Conservation (phyloP, 2,329 filamentous ascomycete genomes). For the Fusarium citri region DNA sequence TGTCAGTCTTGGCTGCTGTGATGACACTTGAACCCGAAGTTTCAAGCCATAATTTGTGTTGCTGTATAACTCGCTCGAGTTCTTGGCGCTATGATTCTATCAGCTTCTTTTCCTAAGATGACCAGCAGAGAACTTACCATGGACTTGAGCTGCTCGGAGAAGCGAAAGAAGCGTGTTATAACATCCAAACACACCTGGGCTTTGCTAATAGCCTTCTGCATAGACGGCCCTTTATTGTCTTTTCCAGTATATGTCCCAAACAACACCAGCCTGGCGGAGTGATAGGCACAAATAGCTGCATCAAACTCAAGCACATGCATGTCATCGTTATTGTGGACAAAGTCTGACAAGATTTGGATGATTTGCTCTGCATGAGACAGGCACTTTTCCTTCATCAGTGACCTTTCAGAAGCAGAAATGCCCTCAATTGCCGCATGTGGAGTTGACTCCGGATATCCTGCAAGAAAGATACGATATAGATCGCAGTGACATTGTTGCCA, state of each 20-base stretch:
- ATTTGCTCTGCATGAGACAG: constrained; percentile 55
- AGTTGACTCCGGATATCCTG: constrained; percentile 55
- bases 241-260: constrained; percentile 47
- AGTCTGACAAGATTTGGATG: constrained; percentile 50
- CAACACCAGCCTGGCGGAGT: constrained; percentile 54
- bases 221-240: constrained; percentile 42
- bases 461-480: constrained; percentile 57
- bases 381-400: constrained; percentile 48
- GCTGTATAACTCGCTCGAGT: constrained; percentile 44
- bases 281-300: constrained; percentile 57
- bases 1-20: constrained; percentile 20
- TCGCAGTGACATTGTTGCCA: constrained; percentile 59
- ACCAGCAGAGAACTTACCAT: constrained; percentile 26
- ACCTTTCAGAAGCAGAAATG: constrained; percentile 39
- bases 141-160: constrained; percentile 44
- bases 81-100: constrained; percentile 36
- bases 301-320: constrained; percentile 54
- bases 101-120: background rate
- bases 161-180: constrained; percentile 45
- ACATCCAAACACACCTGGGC: constrained; percentile 44
- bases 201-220: constrained; percentile 46
- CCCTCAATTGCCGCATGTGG: constrained; percentile 50
- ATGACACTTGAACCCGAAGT: constrained; percentile 36
- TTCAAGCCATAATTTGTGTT: constrained; percentile 43
- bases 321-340: constrained; percentile 49